Conservation (phyloP, 2,329 filamentous ascomycete species). For the Cytospora mali region DNA sequence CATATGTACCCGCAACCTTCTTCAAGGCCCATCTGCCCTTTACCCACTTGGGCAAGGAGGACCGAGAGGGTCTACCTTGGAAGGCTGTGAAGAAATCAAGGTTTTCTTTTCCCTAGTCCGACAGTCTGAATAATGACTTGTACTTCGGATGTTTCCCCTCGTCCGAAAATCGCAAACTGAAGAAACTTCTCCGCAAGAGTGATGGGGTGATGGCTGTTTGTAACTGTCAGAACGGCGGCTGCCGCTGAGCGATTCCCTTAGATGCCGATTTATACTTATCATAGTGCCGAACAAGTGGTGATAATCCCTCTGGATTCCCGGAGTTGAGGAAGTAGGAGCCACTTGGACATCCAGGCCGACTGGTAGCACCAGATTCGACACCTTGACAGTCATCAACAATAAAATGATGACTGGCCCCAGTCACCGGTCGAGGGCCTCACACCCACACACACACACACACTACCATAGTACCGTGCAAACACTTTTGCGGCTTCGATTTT, state of each 20-base stretch:
- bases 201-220: background rate
- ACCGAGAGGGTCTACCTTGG: constrained; percentile 6
- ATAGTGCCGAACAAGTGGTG: constrained; percentile 8
- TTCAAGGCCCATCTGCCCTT: constrained; percentile 14
- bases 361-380: background rate
- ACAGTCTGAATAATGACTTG: background rate
- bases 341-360: background rate
- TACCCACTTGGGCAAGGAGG: constrained; percentile 18
- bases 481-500: background rate
- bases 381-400: background rate
- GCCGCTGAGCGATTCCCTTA: constrained; percentile 6
- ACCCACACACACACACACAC: too few species aligned
- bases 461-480: background rate
- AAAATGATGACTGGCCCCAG: background rate
- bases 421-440: background rate
- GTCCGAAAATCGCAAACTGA: background rate
- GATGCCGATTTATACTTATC: constrained; percentile 4
- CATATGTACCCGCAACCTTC: constrained; percentile 3
- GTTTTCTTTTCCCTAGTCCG: constrained; percentile 10
- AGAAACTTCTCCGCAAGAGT: background rate
- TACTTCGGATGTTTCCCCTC: background rate
- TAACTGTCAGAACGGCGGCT: constrained; percentile 1
- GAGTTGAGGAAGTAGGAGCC: constrained; percentile 3
- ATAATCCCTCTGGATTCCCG: constrained; percentile 7
- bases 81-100: constrained; percentile 16